These are phyloP conservation scores for Elongisporangium undulatum DNA, from an alignment of 352 stramenopile genomes.

Conservation along the genomic window DNA sequence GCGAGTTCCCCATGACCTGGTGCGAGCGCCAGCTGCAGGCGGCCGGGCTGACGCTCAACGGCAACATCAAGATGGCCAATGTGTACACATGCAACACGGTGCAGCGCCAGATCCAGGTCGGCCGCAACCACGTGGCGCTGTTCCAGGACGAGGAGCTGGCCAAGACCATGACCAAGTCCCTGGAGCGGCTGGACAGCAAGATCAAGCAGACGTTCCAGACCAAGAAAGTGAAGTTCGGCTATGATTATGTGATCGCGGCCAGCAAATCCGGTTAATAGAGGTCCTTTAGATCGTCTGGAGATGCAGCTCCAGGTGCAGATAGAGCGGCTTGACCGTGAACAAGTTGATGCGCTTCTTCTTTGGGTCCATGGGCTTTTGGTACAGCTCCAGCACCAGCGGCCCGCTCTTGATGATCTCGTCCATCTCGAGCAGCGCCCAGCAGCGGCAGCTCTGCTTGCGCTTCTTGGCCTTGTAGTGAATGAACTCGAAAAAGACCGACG, in stretches of 20 bases:
- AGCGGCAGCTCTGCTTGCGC: constrained; percentile 71
- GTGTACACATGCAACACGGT: constrained; percentile 85
- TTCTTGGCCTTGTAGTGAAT: constrained; percentile 79
- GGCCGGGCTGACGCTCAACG: constrained; percentile 43
- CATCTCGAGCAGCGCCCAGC: constrained; percentile 69
- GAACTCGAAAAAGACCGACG: constrained; percentile 64
- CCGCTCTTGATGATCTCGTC: constrained; percentile 42
- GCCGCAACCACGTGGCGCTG: constrained; percentile 69
- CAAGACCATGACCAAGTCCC: constrained; percentile 24
- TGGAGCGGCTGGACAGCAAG: constrained; percentile 58
- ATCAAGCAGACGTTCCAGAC: constrained; percentile 19
- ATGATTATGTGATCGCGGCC: constrained; percentile 88
- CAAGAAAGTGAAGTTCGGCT: constrained; percentile 60
- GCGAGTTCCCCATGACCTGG: constrained; percentile 90
- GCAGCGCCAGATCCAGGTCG: constrained; percentile 88
- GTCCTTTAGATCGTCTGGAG: constrained; percentile 11
- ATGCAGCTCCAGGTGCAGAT: constrained; percentile 44
- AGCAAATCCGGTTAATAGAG: constrained; percentile 12
- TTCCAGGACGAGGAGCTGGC: constrained; percentile 54
- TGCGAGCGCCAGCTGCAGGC: constrained; percentile 70
- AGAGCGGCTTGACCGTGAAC: constrained; percentile 74
- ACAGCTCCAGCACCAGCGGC: constrained; percentile 49
- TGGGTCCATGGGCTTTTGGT: constrained; percentile 66
- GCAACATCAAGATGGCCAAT: constrained; percentile 74
- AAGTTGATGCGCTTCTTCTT: constrained; percentile 62